Conservation (phyloP, 345 rosid genomes). For the Sisymbrium altissimum region DNA sequence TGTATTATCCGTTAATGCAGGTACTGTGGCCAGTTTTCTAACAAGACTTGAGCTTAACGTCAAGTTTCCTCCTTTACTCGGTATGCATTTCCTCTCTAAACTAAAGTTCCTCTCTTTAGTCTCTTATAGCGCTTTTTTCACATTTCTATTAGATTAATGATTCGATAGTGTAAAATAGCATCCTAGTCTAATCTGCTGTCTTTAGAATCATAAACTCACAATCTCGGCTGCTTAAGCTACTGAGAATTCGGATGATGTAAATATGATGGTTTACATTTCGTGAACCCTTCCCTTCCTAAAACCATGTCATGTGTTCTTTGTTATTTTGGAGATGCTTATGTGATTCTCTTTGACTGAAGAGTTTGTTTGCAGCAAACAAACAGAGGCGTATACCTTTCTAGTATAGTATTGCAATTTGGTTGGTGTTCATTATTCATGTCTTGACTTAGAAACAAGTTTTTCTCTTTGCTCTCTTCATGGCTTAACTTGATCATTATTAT, state of each 20-base stretch:
- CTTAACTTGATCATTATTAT: neutral
- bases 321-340: neutral
- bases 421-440: neutral
- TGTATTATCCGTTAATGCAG: neutral
- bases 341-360: neutral
- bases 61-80: neutral
- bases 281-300: no score
- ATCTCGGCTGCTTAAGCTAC: neutral
- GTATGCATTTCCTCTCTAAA: neutral
- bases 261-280: neutral
- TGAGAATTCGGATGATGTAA: neutral
- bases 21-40: no score
- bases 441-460: neutral
- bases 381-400: neutral
- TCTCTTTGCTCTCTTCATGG: neutral
- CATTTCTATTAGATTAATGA: no score
- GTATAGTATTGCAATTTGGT: neutral
- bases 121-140: no score
- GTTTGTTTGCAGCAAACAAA: neutral
- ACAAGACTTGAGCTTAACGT: conserved; percentile 6
- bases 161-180: no score
- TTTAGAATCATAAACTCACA: neutral
- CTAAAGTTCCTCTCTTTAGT: no score
- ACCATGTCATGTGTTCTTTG: neutral
- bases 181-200: neutral